phyloP scores from a whole-genome alignment of 306 rosid species.

The Pterocarpus santalinus region DNA sequence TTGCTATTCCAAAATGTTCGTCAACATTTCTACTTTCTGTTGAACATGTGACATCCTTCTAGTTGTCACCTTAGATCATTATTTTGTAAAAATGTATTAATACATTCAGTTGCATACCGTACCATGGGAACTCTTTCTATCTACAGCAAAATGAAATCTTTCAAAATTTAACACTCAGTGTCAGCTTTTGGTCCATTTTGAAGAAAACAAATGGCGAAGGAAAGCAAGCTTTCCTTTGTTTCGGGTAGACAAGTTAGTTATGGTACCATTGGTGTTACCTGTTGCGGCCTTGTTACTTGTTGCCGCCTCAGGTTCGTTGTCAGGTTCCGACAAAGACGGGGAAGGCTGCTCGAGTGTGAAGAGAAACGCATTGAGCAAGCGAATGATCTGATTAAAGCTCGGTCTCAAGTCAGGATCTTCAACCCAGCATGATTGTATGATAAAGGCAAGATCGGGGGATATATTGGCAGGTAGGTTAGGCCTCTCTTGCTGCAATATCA shows the following conservation, averaged over 20 bases:
- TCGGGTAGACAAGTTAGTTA: constrained; percentile 71
- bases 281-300: constrained; percentile 32
- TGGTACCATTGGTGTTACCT: constrained; percentile 57
- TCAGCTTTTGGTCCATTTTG: constrained; percentile 77
- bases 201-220: constrained; percentile 81
- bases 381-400: constrained; percentile 83
- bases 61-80: constrained; percentile 44
- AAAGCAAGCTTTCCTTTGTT: constrained; percentile 82
- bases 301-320: constrained; percentile 59
- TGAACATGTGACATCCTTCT: constrained; percentile 42
- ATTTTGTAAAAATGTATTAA: constrained; percentile 42
- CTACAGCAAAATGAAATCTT: constrained; percentile 48
- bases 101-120: constrained; percentile 33
- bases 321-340: constrained; percentile 58
- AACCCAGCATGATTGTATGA: constrained; percentile 96
- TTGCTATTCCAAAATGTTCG: constrained; percentile 49
- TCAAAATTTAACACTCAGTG: constrained; percentile 48
- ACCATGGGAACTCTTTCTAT: constrained; percentile 40
- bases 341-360: constrained; percentile 72
- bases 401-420: constrained; percentile 93
- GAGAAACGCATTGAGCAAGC: constrained; percentile 78
- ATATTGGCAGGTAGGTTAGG: constrained; percentile 79
- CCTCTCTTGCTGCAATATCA: constrained; percentile 91
- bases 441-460: constrained; percentile 78
- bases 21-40: constrained; percentile 51